Conservation (phyloP, 805 yeast genomes). For the Zygosaccharomyces siamensis region DNA sequence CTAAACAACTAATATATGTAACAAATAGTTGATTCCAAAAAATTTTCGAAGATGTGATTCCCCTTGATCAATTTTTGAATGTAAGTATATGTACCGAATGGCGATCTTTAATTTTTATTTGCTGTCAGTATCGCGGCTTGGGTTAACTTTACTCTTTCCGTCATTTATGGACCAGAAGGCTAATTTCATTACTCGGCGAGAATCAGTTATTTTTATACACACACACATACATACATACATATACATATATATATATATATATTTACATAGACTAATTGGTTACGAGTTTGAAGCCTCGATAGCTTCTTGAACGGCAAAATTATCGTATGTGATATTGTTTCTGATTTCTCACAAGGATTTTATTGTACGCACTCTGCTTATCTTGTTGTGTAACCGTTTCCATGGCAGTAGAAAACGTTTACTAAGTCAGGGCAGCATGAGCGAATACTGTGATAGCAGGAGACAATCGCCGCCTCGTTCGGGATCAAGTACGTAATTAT, state of each 20-base stretch:
- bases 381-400: not conserved
- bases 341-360: too few species aligned
- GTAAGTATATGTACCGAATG: not conserved
- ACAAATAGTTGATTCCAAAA: not conserved
- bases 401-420: not conserved
- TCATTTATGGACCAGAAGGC: not conserved
- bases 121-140: constrained; percentile 2
- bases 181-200: constrained; percentile 1
- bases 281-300: not conserved
- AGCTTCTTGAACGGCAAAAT: not conserved
- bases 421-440: constrained; percentile 26
- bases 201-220: not conserved
- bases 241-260: not conserved
- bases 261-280: not conserved
- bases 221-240: not conserved
- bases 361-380: not conserved
- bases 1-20: not conserved
- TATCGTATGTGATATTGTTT: not conserved
- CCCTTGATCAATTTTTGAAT: not conserved
- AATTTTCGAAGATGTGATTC: not conserved
- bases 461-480: constrained; percentile 93
- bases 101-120: not conserved
- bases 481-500: constrained; percentile 75
- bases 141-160: constrained; percentile 5
- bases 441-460: constrained; percentile 63